Conservation (phyloP, 75 land plant genomes). For the Selaginella tamariscina region DNA sequence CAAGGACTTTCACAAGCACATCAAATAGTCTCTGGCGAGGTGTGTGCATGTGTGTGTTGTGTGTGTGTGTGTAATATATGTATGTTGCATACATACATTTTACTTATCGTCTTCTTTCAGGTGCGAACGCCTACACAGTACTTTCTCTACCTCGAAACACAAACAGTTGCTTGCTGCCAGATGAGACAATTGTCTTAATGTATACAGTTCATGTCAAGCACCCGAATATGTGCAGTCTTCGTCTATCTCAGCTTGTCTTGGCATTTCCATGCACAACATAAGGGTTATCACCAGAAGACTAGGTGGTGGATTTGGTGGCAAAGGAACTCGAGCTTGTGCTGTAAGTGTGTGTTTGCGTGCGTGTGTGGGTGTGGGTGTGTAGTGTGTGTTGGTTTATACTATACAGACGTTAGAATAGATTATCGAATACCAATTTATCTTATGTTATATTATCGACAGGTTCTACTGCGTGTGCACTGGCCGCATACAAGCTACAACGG, state of each 20-base stretch:
- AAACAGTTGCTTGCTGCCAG: constrained; percentile 80
- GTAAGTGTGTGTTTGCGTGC: constrained; percentile 3
- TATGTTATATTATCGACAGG: constrained; percentile 25
- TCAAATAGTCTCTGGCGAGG: constrained; percentile 39
- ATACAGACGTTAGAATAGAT: too few relatives aligned
- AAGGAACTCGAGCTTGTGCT: constrained; percentile 22
- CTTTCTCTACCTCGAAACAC: constrained; percentile 82
- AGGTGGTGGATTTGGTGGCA: constrained; percentile 95
- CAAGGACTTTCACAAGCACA: constrained; percentile 66
- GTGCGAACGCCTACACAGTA: constrained; percentile 68
- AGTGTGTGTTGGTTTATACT: too few relatives aligned
- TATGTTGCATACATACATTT: too few relatives aligned
- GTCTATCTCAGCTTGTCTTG: constrained; percentile 55
- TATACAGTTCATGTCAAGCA: constrained; percentile 61
- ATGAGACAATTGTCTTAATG: constrained; percentile 77
- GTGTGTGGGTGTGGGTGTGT: too few relatives aligned
- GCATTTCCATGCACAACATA: constrained; percentile 69
- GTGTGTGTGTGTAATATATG: too few relatives aligned
- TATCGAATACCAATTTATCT: neutral
- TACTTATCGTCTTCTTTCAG: too few relatives aligned
- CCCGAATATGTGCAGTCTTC: constrained; percentile 42
- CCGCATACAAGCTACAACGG: constrained; percentile 49
- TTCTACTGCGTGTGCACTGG: constrained; percentile 83
- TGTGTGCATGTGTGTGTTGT: too few relatives aligned
- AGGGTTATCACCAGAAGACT: constrained; percentile 89